Evolutionary conservation across 371 early-diverging fungal genomes (phyloP), one percentile per base, ranked within the genome.

Genomic region (Nosema muscidifuracis): DNA sequence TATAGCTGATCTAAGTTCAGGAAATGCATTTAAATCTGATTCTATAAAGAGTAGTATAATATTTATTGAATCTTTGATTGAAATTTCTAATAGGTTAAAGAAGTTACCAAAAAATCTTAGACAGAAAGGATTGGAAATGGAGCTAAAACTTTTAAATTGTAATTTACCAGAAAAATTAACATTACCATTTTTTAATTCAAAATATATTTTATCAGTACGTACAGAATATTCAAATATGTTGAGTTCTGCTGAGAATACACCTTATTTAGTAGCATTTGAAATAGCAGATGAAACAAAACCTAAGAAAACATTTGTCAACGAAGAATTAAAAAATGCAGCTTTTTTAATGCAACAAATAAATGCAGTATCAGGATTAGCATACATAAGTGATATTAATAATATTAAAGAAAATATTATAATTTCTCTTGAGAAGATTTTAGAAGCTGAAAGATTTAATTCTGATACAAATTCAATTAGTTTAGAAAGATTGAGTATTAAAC

Each of bases 191-290:
- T 30, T 30, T 24, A 42, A 40, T 0, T 90, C 91, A 90, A 94
- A 93, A 73, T 85, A 64, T 60, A 89, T 83, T 9, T 47, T 93
- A 16, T 85, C 91, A 50, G 89, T 96, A 18, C 87, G 88, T 22
- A 89, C 92, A 0, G 86, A 86, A 15, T 92, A 94, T 74, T 91
- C 91, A 4, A 92, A 91, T 0, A 90, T 92, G 2, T 82, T 98
- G 63, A 95, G 95, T 82, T 94, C 95, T 62, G 97, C 97, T 2
- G 95, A 95, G 79, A 83, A 93, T 61, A 93, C 82, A 15, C 80
- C 85, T 2, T 85, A 72, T 73, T 50, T 83, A 28, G 71, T 83
- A 30, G 71, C 81, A n/a, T 72, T 76, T 43, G 84, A 85, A 60
- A 43, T 66, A 20, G 30, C 77, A 7, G 63, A 70, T 6, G 67